Conservation (phyloP, 805 yeast species). For the Yarrowia divulgata region DNA sequence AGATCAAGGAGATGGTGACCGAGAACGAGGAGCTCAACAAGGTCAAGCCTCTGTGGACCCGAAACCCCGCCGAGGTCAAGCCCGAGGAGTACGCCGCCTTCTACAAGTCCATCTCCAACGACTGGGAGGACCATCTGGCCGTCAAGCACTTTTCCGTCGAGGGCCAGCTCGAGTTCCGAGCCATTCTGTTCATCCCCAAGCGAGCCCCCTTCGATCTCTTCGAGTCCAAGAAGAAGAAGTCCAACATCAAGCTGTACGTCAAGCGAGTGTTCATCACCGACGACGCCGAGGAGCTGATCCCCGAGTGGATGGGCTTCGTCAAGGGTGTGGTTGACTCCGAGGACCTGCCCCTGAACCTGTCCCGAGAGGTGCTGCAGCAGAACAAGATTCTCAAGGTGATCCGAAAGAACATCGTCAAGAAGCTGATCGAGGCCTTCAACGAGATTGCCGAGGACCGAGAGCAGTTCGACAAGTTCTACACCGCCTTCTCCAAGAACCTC, state of each 20-base stretch:
- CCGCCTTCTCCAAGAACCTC: constrained; percentile 96
- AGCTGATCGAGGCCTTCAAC: constrained; percentile 96
- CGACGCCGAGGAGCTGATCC: constrained; percentile 98
- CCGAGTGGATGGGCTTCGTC: constrained; percentile 97
- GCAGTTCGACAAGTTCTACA: constrained; percentile 97
- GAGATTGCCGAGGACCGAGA: constrained; percentile 99
- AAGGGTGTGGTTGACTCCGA: constrained; percentile 99
- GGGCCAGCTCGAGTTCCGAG: constrained; percentile 99
- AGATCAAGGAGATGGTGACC: constrained; percentile 88
- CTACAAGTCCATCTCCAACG: constrained; percentile 99
- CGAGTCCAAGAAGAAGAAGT: constrained; percentile 99
- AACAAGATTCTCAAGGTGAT: constrained; percentile 99
- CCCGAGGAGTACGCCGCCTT: constrained; percentile 99
- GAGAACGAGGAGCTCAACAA: constrained; percentile 98
- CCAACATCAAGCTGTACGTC: constrained; percentile 97
- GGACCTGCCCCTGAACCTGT: constrained; percentile 98
- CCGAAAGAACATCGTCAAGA: constrained; percentile 98
- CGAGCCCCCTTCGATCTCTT: constrained; percentile 99
- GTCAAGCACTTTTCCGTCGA: constrained; percentile 99
- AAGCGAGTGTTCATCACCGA: constrained; percentile 99
- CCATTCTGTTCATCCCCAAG: constrained; percentile 95
- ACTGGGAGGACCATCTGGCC: constrained; percentile 99
- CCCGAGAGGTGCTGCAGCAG: constrained; percentile 99
- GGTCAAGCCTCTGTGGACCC: constrained; percentile 99
- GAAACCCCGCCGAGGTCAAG: constrained; percentile 96